These are phyloP conservation scores for Mayamaea pseudoterrestris DNA, from an alignment of 108 stramenopile species.

Conservation along the genomic window DNA sequence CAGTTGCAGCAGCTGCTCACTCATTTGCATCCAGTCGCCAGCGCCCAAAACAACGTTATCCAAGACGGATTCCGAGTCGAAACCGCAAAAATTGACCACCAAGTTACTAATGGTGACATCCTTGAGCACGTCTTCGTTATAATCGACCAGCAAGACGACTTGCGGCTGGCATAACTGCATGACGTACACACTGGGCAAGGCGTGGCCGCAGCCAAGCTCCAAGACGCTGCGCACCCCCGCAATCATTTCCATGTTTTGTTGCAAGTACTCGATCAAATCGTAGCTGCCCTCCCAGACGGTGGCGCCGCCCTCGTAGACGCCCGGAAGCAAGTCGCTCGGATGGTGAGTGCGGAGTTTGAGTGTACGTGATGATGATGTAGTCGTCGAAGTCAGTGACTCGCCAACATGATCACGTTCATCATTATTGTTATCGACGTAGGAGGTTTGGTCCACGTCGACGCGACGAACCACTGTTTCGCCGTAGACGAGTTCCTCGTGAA, in stretches of 20 bases:
- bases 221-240: slow-evolving; percentile 23
- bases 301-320: slow-evolving; percentile 77
- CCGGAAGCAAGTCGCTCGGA: slow-evolving; percentile 44
- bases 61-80: no score
- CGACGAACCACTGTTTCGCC: no score
- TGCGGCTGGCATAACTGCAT: slow-evolving; percentile 18
- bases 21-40: slow-evolving; percentile 64
- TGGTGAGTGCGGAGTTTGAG: no score
- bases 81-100: no score
- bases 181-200: slow-evolving; percentile 49
- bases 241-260: slow-evolving; percentile 1
- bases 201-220: slow-evolving; percentile 76
- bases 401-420: no score
- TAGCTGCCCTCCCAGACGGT: slow-evolving; percentile 80
- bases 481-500: not conserved
- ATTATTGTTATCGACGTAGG: no score
- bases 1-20: not conserved
- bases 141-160: slow-evolving; percentile 32
- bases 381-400: no score
- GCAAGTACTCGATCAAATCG: slow-evolving; percentile 57
- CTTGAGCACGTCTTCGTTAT: slow-evolving; percentile 43
- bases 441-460: no score
- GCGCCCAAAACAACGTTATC: slow-evolving; percentile 25
- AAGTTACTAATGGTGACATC: slow-evolving; percentile 35
- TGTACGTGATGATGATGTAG: no score